Base-by-base conservation (phyloP, 768 basidiomycete species). In the Austroboletus eburneus region DNA sequence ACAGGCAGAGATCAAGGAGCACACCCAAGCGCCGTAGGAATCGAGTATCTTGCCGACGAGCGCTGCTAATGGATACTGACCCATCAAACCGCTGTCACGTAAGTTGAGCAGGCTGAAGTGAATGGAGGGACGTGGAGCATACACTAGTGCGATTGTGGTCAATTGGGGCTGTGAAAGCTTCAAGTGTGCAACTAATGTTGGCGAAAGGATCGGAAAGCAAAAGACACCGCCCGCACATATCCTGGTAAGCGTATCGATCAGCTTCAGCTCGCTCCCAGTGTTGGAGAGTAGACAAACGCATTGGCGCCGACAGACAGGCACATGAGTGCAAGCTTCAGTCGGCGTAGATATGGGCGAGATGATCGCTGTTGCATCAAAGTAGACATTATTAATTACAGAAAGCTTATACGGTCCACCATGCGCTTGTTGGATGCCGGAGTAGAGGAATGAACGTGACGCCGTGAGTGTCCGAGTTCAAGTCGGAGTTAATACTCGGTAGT, bases 161-260 rank as follows among this genome's bases (percentile, higher is more conserved):
- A 91, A 64, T 54, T 91, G 88, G 6, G 85, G 79, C 59, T 91
- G 88, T 10, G 77, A 77, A 43, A 91, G 69, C 58, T 81, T 81
- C 56, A 81, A 69, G 54, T 76, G 76, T 17, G 71, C 60, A 4
- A 77, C 78, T 47, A 90, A 61, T 1, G 74, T 69, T 7, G 87
- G 82, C 1, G 87, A 80, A 33, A 90, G 67, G 5, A 91, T 70
- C 17, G 89, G 86, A 58, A 91, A 89, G 38, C 77, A 83, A 69
- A 87, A 88, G 49, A 91, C 76, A 25, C 83, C 85, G n/a, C 87
- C 87, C 0, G 85, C 85, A 52, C 75, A 83, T 50, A 89, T 64
- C n/a, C 87, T 89, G 48, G 24, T 1, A 20, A 36, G 18, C 22
- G 3, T 35, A n/a, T n/a, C 2, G 8, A 16, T 56, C 30, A 43